Evolutionary conservation across 495 filamentous ascomycete genomes (phyloP), one percentile per base, ranked within the genome.

Genomic region (Tuber microsphaerosporum): DNA sequence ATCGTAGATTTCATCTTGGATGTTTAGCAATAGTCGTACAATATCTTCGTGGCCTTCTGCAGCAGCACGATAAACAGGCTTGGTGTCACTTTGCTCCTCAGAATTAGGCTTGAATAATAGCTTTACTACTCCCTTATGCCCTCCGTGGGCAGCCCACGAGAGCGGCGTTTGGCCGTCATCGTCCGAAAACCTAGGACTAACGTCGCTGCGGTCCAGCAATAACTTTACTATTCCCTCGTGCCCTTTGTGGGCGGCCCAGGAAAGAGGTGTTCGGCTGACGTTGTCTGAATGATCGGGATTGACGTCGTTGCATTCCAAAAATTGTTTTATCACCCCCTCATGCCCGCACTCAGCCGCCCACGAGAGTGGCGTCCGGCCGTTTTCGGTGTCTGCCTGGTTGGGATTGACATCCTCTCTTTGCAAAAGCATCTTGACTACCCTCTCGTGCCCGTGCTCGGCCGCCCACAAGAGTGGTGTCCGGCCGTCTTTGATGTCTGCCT

Each of bases 141-240:
- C 79, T 1, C 72, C 68, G 42, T 14, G 1, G 44, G 82, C 84
- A 46, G 76, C 77, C 14, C 12, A 75, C 26, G 56, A 71, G 19
- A 79, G 76, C 31, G 77, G 77, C 39, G 77, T 78, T 42, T 9
- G 37, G 8, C 42, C 61, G 43, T 72, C 19, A 2, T 39, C 31
- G 34, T 83, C 76, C 71, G 37, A 71, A 34, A 65, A 31, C 56
- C 77, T 51, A 10, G 75, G 61, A 61, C 80, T 31, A 19, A 76
- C 77, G 19, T 71, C 69, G 12, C 56, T 43, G 45, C 71, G 69
- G 6, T 76, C 70, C 20, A 83, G 74, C 42, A 83, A 74, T 48
- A 82, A 14, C 48, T 73, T 56, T 31, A 84, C 81, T 26, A 81
- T 73, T 22, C 19, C 71, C 48, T 70, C 81, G 45, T 74, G 61